Evolutionary conservation across 1,139 yeast species (phyloP).

Genomic region (Hansenula lynferdii): DNA sequence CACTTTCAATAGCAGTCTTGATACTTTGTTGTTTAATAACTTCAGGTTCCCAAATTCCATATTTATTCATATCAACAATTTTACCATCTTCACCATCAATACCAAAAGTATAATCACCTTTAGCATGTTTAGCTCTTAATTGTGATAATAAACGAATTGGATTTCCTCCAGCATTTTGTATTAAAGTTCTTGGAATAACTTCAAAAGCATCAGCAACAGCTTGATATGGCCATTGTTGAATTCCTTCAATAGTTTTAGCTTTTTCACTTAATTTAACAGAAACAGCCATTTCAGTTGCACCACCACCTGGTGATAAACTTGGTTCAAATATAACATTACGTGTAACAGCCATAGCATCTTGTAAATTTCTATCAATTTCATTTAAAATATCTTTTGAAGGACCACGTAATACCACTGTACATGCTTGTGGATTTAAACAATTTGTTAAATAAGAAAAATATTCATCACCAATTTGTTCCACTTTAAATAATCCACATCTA

Average conservation of each 20-base stretch:
- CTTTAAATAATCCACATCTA: conserved; percentile 85
- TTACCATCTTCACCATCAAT: conserved; percentile 94
- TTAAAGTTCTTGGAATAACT: conserved; percentile 93
- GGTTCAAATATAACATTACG: conserved; percentile 96
- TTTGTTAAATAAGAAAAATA: conserved; percentile 83
- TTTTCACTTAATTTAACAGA: conserved; percentile 83
- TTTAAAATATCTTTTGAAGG: conserved; percentile 95
- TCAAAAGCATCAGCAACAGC: conserved; percentile 99
- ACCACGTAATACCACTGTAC: conserved; percentile 90
- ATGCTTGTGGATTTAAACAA: conserved; percentile 85
- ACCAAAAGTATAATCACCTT: conserved; percentile 81
- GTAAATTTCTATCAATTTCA: conserved; percentile 95
- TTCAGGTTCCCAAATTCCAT: conserved; percentile 99
- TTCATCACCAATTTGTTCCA: conserved; percentile 96
- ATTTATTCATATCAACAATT: conserved; percentile 90
- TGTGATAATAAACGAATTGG: conserved; percentile 87
- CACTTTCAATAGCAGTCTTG: conserved; percentile 96
- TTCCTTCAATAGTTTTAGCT: conserved; percentile 91
- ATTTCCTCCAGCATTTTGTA: conserved; percentile 97
- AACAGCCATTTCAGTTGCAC: conserved; percentile 99
- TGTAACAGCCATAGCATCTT: conserved; percentile 98
- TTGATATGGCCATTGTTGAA: conserved; percentile 98
- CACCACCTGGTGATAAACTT: conserved; percentile 95
- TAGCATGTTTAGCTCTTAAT: conserved; percentile 94
- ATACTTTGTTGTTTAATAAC: conserved; percentile 95